Conservation (phyloP, 805 yeast genomes). For the Lipomyces yamanashiensis region DNA sequence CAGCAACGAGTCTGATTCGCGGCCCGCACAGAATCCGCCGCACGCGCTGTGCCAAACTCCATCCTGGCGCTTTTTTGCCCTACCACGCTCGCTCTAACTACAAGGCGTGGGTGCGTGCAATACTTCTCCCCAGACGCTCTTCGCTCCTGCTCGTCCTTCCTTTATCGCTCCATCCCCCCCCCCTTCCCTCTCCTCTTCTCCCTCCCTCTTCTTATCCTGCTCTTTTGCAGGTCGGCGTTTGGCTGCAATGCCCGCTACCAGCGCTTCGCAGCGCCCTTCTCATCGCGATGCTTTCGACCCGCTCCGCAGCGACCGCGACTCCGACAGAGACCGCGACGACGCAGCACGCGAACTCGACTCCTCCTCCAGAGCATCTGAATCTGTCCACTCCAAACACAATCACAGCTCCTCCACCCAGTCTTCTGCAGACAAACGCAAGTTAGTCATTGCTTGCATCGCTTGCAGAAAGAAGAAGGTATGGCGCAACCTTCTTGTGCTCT, state of each 20-base stretch:
- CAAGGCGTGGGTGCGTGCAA: too few relatives aligned
- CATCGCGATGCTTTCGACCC: neutral
- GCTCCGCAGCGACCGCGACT: neutral
- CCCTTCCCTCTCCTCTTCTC: neutral
- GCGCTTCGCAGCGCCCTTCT: conserved; percentile 3
- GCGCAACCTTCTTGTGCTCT: neutral
- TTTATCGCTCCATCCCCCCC: neutral
- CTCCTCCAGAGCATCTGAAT: conserved; percentile 4
- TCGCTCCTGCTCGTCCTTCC: neutral
- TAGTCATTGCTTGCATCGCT: conserved; percentile 46
- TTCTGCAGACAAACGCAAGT: conserved; percentile 38
- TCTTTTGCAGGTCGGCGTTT: neutral
- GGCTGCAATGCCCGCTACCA: conserved; percentile 17
- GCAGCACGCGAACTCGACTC: conserved; percentile 14
- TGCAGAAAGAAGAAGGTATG: conserved; percentile 46
- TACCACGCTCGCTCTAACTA: neutral
- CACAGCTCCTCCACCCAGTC: neutral
- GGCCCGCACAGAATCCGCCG: neutral
- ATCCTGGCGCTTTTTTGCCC: neutral
- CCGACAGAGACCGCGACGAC: conserved; percentile 5
- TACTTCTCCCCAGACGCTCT: neutral
- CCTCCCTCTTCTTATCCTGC: neutral
- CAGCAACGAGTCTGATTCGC: conserved; percentile 6
- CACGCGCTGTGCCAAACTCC: conserved; percentile 1
- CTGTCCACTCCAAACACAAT: neutral